Evolutionary conservation across 1,284 basidiomycete genomes (phyloP), one percentile per base, ranked within the genome.

Genomic region (Moesziomyces aphidis): DNA sequence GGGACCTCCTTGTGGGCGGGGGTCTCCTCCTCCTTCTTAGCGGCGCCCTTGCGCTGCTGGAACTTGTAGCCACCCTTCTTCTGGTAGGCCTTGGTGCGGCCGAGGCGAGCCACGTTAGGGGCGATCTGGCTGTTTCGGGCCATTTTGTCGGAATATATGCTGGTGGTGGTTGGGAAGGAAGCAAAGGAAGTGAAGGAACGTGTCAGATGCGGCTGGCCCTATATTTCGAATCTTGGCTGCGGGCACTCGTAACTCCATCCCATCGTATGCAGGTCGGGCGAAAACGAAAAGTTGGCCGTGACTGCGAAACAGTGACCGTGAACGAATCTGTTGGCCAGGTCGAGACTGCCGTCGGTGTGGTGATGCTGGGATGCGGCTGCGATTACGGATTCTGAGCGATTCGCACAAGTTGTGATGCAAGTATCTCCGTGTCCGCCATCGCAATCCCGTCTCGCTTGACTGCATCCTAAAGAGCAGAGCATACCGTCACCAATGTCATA

Each of bases 51-150:
- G 79, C 90, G 88, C 49, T 90, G 87, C 83, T 90, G 93, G 91
- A 95, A 93, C 87, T 89, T 89, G 88, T 85, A 87, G 69, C 86
- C 85, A 76, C 91, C 90, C 86, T 94, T 93, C 86, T 91, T 91
- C 81, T 91, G 89, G 87, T 88, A 90, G 92, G 93, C 68, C 68
- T 71, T 67, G 76, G 76, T 81, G 63, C 81, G 81, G 72, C 79
- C 76, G 85, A 92, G 88, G 85, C 93, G 92, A 80, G 93, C 92
- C 86, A 96, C 88, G 86, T 92, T 89, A 81, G 92, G 90, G 85
- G 90, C 90, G 87, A 95, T 87, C 26, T 28, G 26, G 88, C 92
- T 90, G 87, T 90, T 93, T 89, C 94, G 93, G 87, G 93, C 93
- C 94, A 97, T 96, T 91, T 58, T 77, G 73, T 61, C 61, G 70